These are phyloP conservation scores for Pinus taeda DNA, from an alignment of 75 land plant species.

Conservation along the genomic window DNA sequence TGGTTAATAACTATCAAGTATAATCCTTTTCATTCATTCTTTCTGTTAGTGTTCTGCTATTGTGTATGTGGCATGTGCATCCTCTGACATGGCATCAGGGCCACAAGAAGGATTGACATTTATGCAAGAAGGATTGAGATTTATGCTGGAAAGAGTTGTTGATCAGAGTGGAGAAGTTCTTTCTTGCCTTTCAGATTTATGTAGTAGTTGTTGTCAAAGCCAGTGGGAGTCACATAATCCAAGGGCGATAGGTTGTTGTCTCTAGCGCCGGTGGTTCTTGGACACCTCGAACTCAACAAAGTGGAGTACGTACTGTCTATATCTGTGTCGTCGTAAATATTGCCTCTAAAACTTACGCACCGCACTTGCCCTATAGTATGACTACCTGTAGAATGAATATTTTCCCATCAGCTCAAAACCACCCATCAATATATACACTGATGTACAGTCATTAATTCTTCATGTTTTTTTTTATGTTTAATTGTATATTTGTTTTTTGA, in stretches of 20 bases:
- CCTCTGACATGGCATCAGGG: too few relatives aligned
- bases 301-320: constrained; percentile 11
- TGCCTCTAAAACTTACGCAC: neutral
- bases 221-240: constrained; percentile 30
- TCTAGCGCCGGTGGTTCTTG: constrained; percentile 11
- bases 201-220: constrained; percentile 50
- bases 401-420: too few relatives aligned
- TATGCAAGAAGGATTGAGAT: too few relatives aligned
- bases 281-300: constrained; percentile 11
- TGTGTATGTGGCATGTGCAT: too few relatives aligned
- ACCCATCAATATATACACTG: too few relatives aligned
- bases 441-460: too few relatives aligned
- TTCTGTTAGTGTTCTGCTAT: too few relatives aligned
- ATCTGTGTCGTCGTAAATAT: constrained; percentile 7
- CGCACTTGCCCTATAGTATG: neutral
- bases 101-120: too few relatives aligned
- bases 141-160: constrained; percentile 33
- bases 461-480: too few relatives aligned
- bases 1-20: too few relatives aligned
- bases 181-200: constrained; percentile 25
- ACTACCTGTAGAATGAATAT: neutral
- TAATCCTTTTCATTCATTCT: too few relatives aligned
- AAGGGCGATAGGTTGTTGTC: constrained; percentile 36
- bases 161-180: constrained; percentile 61
- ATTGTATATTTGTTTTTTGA: too few relatives aligned